Conservation (phyloP, 805 yeast species). For the Barnettozyma pratensis region DNA sequence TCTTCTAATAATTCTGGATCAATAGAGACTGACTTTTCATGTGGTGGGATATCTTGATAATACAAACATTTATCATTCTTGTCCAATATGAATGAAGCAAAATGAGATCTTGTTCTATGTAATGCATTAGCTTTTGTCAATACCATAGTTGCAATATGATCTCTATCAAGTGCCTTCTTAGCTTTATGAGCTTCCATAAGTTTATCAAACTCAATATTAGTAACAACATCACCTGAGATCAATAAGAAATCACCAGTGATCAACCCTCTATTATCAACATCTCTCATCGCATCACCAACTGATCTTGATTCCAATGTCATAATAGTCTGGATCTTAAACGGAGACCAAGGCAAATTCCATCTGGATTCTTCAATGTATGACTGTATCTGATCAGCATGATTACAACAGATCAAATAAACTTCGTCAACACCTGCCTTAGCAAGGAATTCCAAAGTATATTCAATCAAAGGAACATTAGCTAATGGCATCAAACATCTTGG, state of each 20-base stretch:
- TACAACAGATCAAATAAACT: conserved; percentile 82
- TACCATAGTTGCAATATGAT: conserved; percentile 93
- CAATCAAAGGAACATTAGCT: conserved; percentile 90
- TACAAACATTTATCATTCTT: conserved; percentile 70
- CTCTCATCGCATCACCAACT: conserved; percentile 97
- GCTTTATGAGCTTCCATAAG: conserved; percentile 69
- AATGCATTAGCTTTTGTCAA: conserved; percentile 76
- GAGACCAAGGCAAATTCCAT: conserved; percentile 67
- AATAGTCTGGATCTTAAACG: conserved; percentile 75
- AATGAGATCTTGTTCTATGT: conserved; percentile 77
- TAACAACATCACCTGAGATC: conserved; percentile 93
- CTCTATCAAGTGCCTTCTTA: conserved; percentile 71
- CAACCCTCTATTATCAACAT: conserved; percentile 83
- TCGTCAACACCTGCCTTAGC: conserved; percentile 89
- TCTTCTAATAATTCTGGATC: conserved; percentile 80
- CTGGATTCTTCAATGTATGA: conserved; percentile 70
- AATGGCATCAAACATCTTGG: conserved; percentile 92
- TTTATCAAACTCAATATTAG: conserved; percentile 76
- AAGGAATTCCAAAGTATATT: conserved; percentile 89
- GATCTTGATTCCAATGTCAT: conserved; percentile 83
- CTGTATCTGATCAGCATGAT: conserved; percentile 87
- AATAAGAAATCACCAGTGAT: conserved; percentile 86
- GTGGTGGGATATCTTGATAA: conserved; percentile 70
- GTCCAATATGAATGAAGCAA: conserved; percentile 79
- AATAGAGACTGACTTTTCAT: conserved; percentile 48